Evolutionary conservation across 768 basidiomycete genomes (phyloP).

Genomic region (Vishniacozyma victoriae): DNA sequence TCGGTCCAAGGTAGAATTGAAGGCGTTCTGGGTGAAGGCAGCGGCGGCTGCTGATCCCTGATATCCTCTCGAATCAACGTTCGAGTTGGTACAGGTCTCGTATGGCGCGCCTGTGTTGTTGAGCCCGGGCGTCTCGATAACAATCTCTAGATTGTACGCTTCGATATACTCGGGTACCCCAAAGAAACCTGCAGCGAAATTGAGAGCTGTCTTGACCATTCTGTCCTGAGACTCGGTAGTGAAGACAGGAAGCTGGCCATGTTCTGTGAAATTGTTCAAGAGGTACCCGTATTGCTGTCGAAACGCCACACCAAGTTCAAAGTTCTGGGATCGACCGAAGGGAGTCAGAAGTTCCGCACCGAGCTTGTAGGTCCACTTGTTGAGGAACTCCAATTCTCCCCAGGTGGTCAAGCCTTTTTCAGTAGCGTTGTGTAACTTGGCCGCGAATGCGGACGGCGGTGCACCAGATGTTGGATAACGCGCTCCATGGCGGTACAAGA

Average conservation of each 20-base stretch:
- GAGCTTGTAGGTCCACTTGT: slow-evolving; percentile 39
- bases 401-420: slow-evolving; percentile 6
- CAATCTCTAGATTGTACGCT: slow-evolving; percentile 39
- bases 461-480: slow-evolving; percentile 44
- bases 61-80: slow-evolving; percentile 16
- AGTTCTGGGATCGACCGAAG: slow-evolving; percentile 41
- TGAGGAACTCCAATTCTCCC: slow-evolving; percentile 33
- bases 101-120: slow-evolving; percentile 45
- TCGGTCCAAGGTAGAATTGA: slow-evolving; percentile 26
- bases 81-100: slow-evolving; percentile 34
- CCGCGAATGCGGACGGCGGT: slow-evolving; percentile 30
- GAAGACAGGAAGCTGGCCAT: slow-evolving; percentile 52
- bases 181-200: slow-evolving; percentile 56
- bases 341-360: slow-evolving; percentile 38
- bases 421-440: slow-evolving; percentile 31
- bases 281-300: slow-evolving; percentile 36
- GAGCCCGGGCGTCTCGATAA: slow-evolving; percentile 36
- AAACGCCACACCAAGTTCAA: slow-evolving; percentile 36
- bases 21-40: slow-evolving; percentile 21
- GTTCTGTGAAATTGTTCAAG: slow-evolving; percentile 38
- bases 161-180: slow-evolving; percentile 53
- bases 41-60: slow-evolving; percentile 31
- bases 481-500: slow-evolving; percentile 36
- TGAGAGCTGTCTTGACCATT: slow-evolving; percentile 55
- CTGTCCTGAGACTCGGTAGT: slow-evolving; percentile 56